Conservation (phyloP, 495 filamentous ascomycete genomes). For the Daldinia decipiens region DNA sequence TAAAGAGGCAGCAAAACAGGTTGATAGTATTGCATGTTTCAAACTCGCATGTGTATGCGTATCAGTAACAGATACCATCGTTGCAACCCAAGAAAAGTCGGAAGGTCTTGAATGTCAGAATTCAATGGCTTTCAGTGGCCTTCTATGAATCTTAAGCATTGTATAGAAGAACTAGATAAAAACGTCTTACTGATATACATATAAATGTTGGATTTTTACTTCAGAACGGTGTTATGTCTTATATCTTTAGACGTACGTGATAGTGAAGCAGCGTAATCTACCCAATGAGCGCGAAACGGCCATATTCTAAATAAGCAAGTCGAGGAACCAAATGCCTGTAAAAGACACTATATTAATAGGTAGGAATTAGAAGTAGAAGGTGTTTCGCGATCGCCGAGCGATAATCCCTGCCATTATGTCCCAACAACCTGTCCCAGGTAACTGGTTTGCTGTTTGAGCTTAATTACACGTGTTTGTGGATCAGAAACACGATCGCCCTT, state of each 20-base stretch:
- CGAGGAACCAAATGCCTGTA: constrained; percentile 20
- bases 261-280: constrained; percentile 19
- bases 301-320: constrained; percentile 9
- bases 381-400: constrained; percentile 12
- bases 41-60: not conserved
- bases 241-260: not conserved
- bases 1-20: constrained; percentile 13
- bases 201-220: not conserved
- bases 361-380: not conserved
- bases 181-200: not conserved
- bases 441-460: not conserved
- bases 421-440: not conserved
- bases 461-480: not conserved
- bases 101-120: not conserved
- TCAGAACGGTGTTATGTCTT: not conserved
- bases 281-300: constrained; percentile 21
- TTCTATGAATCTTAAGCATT: not conserved
- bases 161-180: too few species aligned
- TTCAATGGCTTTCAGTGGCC: not conserved
- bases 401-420: constrained; percentile 8
- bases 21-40: constrained; percentile 4
- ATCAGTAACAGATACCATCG: not conserved
- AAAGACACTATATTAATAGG: not conserved
- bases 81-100: not conserved
- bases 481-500: not conserved